These are phyloP conservation scores for Nemania serpens DNA, from an alignment of 2,329 filamentous ascomycete species.

Conservation along the genomic window DNA sequence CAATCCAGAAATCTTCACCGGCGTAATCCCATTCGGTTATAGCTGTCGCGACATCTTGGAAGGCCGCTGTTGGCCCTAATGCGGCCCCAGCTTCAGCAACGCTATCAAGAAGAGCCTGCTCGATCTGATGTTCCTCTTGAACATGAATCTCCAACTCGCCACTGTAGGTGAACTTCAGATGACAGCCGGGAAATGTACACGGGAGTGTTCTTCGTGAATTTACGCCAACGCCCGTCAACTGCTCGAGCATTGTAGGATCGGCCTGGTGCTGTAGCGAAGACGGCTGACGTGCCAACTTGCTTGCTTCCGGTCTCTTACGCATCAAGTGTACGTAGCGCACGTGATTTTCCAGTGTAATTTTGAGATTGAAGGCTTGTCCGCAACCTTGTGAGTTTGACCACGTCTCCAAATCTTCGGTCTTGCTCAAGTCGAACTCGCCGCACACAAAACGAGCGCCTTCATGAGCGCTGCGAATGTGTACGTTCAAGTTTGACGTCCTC, in stretches of 20 bases:
- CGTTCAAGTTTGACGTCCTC: constrained; percentile 79
- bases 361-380: constrained; percentile 75
- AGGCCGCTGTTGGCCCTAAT: constrained; percentile 6
- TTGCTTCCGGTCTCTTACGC: constrained; percentile 48
- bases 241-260: constrained; percentile 46
- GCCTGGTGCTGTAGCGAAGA: constrained; percentile 29
- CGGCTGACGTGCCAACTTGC: constrained; percentile 1
- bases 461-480: constrained; percentile 78
- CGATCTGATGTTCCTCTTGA: constrained; percentile 37
- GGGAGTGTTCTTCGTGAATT: constrained; percentile 49
- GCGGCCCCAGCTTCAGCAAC: constrained; percentile 4
- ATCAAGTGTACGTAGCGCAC: constrained; percentile 80
- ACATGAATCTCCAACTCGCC: constrained; percentile 56
- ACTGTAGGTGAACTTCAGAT: constrained; percentile 53
- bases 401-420: constrained; percentile 59
- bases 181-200: constrained; percentile 51
- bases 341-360: constrained; percentile 81
- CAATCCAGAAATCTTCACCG: constrained; percentile 38
- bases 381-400: constrained; percentile 75
- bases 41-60: constrained; percentile 17
- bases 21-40: constrained; percentile 19
- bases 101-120: constrained; percentile 28
- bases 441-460: constrained; percentile 80
- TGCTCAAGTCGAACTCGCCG: constrained; percentile 66
- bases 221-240: constrained; percentile 48